phyloP scores from a whole-genome alignment of 2,329 filamentous ascomycete species.

The Talaromyces funiculosus region DNA sequence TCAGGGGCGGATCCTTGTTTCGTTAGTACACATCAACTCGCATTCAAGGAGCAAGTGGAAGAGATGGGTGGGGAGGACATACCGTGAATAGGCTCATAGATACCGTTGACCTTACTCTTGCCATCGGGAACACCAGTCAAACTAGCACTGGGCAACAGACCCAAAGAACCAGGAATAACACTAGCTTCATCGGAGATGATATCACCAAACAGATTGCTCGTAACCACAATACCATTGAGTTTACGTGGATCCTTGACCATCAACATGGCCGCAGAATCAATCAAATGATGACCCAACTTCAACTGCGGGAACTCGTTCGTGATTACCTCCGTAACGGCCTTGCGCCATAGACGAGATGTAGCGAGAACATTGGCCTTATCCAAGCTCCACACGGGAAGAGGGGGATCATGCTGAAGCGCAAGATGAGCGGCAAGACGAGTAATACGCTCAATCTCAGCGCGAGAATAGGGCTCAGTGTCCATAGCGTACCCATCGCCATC shows the following conservation, averaged over 20 bases:
- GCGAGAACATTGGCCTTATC: slow-evolving; percentile 98
- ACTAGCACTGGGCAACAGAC: slow-evolving; percentile 80
- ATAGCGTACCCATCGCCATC: slow-evolving; percentile 68
- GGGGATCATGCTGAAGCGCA: slow-evolving; percentile 69
- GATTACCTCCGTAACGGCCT: slow-evolving; percentile 79
- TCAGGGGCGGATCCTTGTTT: slow-evolving; percentile 74
- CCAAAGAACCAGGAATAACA: slow-evolving; percentile 86
- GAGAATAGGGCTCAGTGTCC: slow-evolving; percentile 83
- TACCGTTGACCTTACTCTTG: slow-evolving; percentile 79
- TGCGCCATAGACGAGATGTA: slow-evolving; percentile 82
- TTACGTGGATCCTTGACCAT: slow-evolving; percentile 89
- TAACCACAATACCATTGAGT: slow-evolving; percentile 86
- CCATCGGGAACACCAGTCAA: slow-evolving; percentile 81
- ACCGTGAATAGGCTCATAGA: slow-evolving; percentile 98
- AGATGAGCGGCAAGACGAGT: slow-evolving; percentile 75
- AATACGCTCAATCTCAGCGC: slow-evolving; percentile 80
- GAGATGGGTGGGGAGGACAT: too few species aligned
- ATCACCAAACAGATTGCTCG: slow-evolving; percentile 91
- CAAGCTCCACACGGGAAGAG: slow-evolving; percentile 73
- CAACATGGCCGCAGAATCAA: slow-evolving; percentile 95
- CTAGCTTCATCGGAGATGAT: slow-evolving; percentile 94
- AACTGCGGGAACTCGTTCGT: slow-evolving; percentile 82
- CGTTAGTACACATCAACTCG: slow-evolving; percentile 3
- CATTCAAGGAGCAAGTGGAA: background rate
- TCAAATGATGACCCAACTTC: slow-evolving; percentile 79